Evolutionary conservation across 352 stramenopile species (phyloP), one percentile per base, ranked within the genome.

Genomic region (Thraustochytrium striatum): DNA sequence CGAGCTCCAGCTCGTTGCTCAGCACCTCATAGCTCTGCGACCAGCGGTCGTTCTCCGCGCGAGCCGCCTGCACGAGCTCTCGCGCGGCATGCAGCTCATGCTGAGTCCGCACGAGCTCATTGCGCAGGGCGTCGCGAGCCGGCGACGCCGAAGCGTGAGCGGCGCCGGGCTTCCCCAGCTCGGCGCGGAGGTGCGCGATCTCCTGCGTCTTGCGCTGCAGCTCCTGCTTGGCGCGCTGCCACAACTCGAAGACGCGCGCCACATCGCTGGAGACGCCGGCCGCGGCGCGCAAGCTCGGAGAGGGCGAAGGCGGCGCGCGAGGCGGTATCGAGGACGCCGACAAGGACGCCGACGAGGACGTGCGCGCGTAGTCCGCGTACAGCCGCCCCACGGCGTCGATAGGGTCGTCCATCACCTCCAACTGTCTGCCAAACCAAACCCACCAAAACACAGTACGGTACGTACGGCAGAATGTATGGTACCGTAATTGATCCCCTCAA

Each of bases 161-260:
- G 36, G 5, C 5, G 5, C 7, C 44, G 25, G 8, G 41, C 41
- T 43, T 75, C 65, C 28, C 52, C 8, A 70, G 28, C 0, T 39
- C 43, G 30, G 65, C 50, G 43, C 65, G 65, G 0, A 75, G 47
- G n/a, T 65, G 11, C 8, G 21, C 44, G 39, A 75, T 61, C 47
- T 75, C 65, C 2, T 43, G 19, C 16, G 65, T 19, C 36, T 68
- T 65, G 39, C 9, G 30, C 9, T 41, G 65, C 30, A 75, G 65
- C 36, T 75, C 65, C 16, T 43, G 65, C 39, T 75, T 75, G 13
- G 65, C 65, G 25, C 61, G 65, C 65, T 75, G 65, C 65, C 65
- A 75, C 11, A 75, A 32, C 52, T 75, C 65, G 25, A 47, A 47
- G 39, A 75, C 61, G 35, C 52, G 44, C 9, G 32, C 5, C 5